phyloP scores from a whole-genome alignment of 1,284 basidiomycete genomes.

The Xerocomus minutiporus region DNA sequence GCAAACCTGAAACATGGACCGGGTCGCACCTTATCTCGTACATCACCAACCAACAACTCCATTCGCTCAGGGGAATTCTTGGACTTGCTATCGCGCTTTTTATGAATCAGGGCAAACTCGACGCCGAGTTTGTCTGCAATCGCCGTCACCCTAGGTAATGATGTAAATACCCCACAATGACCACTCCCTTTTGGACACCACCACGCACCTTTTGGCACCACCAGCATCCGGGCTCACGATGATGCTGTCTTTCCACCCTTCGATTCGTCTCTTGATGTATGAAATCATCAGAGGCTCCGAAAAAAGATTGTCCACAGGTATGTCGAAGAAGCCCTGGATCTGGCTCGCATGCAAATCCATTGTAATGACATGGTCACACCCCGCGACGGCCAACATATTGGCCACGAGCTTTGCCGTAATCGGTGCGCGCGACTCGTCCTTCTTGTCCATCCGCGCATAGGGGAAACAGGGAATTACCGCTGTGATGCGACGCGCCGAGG shows the following conservation, averaged over 20 bases:
- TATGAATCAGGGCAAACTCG: constrained; percentile 96
- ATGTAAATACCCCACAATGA: constrained; percentile 8
- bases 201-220: constrained; percentile 87
- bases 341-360: constrained; percentile 98
- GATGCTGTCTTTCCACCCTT: constrained; percentile 85
- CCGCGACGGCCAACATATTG: constrained; percentile 95
- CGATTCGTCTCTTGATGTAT: constrained; percentile 87
- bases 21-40: constrained; percentile 73
- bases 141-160: constrained; percentile 69
- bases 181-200: not conserved
- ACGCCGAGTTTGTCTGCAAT: constrained; percentile 95
- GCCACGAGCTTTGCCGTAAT: constrained; percentile 98
- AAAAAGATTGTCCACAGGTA: constrained; percentile 96
- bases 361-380: constrained; percentile 98
- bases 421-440: constrained; percentile 94
- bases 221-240: constrained; percentile 97
- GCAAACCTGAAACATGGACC: constrained; percentile 7
- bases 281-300: constrained; percentile 84
- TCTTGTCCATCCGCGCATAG: constrained; percentile 97
- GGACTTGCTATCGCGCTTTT: constrained; percentile 69
- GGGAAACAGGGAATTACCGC: constrained; percentile 98
- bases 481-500: constrained; percentile 93
- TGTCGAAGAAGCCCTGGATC: constrained; percentile 99
- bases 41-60: constrained; percentile 97
- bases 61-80: constrained; percentile 68